phyloP scores from a whole-genome alignment of 345 rosid genomes.

The Brassica carinata region DNA sequence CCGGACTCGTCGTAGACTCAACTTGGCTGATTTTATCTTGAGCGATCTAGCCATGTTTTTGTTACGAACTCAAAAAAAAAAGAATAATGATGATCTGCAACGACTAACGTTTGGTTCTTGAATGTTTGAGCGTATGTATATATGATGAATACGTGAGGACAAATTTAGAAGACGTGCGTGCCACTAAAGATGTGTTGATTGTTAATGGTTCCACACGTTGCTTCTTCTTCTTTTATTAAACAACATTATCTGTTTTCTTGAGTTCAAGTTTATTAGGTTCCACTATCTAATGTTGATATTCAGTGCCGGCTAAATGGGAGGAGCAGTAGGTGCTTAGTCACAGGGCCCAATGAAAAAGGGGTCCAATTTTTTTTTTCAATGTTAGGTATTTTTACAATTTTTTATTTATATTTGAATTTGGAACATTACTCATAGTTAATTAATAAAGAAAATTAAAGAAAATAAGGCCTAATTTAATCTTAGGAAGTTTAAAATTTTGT shows the following conservation, averaged over 20 bases:
- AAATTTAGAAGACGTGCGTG: constrained; percentile 34
- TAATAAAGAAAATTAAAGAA: too few species aligned
- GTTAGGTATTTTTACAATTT: too few species aligned
- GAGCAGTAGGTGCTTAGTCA: too few species aligned
- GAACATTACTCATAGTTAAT: too few species aligned
- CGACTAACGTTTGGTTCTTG: constrained; percentile 26
- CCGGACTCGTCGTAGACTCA: constrained; percentile 46
- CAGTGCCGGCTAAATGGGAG: too few species aligned
- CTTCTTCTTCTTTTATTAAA: not conserved
- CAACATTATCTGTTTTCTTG: not conserved
- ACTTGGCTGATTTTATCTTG: constrained; percentile 46
- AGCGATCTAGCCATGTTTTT: constrained; percentile 39
- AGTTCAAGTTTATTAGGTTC: not conserved
- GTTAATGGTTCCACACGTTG: constrained; percentile 40
- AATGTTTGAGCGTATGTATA: constrained; percentile 25
- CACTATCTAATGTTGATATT: not conserved
- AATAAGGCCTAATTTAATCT: too few species aligned
- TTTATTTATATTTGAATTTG: too few species aligned
- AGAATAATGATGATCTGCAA: not conserved
- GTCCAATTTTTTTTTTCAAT: too few species aligned
- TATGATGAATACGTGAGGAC: constrained; percentile 23
- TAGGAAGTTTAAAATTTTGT: too few species aligned
- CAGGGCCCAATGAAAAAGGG: too few species aligned
- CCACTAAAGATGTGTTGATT: constrained; percentile 33
- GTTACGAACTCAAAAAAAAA: not conserved